phyloP scores from a whole-genome alignment of 768 basidiomycete genomes.

The Amanita inopinata region DNA sequence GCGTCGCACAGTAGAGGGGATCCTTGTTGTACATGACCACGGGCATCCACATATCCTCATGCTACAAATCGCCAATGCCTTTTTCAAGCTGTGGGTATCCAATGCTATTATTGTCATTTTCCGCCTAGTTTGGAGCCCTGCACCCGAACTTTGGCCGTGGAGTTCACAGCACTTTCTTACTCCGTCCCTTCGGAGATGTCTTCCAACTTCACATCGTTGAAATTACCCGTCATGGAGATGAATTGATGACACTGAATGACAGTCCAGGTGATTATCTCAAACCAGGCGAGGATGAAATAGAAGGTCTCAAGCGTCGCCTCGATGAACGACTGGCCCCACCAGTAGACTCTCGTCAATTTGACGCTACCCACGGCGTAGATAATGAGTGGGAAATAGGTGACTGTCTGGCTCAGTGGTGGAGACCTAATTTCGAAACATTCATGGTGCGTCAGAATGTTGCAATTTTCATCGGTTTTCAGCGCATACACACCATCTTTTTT shows the following conservation, averaged over 20 bases:
- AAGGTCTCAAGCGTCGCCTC: constrained; percentile 81
- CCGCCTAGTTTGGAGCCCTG: too few species aligned
- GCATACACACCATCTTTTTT: constrained; percentile 1
- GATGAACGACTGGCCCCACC: constrained; percentile 86
- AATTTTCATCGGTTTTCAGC: not conserved
- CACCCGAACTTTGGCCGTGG: too few species aligned
- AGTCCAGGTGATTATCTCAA: constrained; percentile 99
- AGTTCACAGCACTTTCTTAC: too few species aligned
- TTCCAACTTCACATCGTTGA: too few species aligned
- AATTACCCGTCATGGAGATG: constrained; percentile 4
- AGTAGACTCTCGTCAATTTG: constrained; percentile 58
- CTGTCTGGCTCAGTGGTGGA: constrained; percentile 97
- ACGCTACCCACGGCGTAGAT: constrained; percentile 64
- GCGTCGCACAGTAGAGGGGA: constrained; percentile 89
- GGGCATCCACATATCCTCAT: constrained; percentile 97
- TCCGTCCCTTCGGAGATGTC: too few species aligned
- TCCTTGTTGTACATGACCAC: constrained; percentile 89
- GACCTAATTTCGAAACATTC: constrained; percentile 97
- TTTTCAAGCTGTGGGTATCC: constrained; percentile 91
- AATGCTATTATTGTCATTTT: constrained; percentile 8
- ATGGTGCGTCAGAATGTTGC: constrained; percentile 53
- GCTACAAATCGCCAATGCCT: constrained; percentile 97
- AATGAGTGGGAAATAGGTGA: constrained; percentile 97
- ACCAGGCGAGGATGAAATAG: constrained; percentile 88
- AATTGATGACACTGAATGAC: not conserved